Evolutionary conservation across 768 basidiomycete genomes (phyloP).

Genomic region (Boletellus ananas): DNA sequence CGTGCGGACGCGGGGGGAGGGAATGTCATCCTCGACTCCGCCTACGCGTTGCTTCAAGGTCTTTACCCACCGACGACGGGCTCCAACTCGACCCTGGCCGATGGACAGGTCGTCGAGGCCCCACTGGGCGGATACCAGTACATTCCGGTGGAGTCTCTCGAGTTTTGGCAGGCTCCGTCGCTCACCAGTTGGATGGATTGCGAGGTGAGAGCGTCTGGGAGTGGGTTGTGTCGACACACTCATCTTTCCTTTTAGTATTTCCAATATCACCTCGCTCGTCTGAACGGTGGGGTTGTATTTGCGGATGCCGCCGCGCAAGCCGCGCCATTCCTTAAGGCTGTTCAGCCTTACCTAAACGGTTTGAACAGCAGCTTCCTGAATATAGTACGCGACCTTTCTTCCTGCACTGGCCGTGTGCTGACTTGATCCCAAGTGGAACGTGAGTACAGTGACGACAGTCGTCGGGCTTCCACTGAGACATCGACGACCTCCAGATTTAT

Average conservation of each 20-base stretch:
- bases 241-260: constrained; percentile 21
- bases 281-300: constrained; percentile 39
- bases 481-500: constrained; percentile 48
- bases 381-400: constrained; percentile 43
- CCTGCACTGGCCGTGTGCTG: constrained; percentile 3
- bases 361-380: constrained; percentile 61
- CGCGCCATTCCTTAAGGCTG: constrained; percentile 58
- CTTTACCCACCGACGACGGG: constrained; percentile 71
- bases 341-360: constrained; percentile 66
- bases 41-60: constrained; percentile 78
- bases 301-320: constrained; percentile 52
- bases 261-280: constrained; percentile 20
- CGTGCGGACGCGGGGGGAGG: constrained; percentile 81
- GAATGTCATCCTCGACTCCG: constrained; percentile 75
- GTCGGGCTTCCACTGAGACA: not conserved
- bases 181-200: constrained; percentile 77
- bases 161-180: constrained; percentile 53
- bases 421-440: constrained; percentile 54
- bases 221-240: not conserved
- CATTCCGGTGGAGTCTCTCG: constrained; percentile 57
- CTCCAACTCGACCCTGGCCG: constrained; percentile 67
- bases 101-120: constrained; percentile 61
- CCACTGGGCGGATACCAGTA: constrained; percentile 42
- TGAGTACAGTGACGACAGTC: constrained; percentile 33
- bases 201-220: constrained; percentile 31